Percentiles rank a stretch among this genome's conserved stretches.
These are phyloP conservation scores for Verbascum thapsus DNA, from an alignment of 257 asterid species.

Conservation along the genomic window DNA sequence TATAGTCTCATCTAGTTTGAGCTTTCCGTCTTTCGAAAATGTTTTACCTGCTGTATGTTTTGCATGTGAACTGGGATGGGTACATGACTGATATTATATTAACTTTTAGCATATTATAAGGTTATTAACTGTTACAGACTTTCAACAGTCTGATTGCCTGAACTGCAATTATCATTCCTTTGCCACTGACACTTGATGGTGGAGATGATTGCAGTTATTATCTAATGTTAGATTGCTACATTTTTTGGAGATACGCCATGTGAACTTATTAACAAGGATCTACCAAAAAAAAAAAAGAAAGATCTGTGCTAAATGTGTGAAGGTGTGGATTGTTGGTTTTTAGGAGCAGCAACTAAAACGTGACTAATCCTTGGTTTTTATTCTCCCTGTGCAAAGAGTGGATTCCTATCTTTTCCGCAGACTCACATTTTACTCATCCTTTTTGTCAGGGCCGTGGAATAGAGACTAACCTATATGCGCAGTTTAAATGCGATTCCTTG, in stretches of 20 bases:
- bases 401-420: neutral
- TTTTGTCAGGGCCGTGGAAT: conserved; percentile 86
- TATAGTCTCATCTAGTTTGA: neutral
- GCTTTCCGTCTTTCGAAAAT: neutral
- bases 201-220: neutral
- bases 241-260: neutral
- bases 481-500: conserved; percentile 88
- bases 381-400: neutral
- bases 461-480: conserved; percentile 95
- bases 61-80: neutral
- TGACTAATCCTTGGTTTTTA: neutral
- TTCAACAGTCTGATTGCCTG: no score
- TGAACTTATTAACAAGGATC: neutral
- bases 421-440: conserved; percentile 19
- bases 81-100: neutral
- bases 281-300: no score
- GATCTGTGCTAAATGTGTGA: neutral
- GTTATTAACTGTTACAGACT: neutral
- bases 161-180: no score
- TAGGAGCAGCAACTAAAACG: neutral
- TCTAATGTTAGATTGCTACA: neutral
- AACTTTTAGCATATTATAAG: conserved; percentile 3
- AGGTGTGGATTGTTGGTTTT: no score
- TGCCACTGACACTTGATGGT: neutral
- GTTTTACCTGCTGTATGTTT: neutral